Conservation (phyloP, 352 stramenopile genomes). For the Globisporangium acanthophoron region DNA sequence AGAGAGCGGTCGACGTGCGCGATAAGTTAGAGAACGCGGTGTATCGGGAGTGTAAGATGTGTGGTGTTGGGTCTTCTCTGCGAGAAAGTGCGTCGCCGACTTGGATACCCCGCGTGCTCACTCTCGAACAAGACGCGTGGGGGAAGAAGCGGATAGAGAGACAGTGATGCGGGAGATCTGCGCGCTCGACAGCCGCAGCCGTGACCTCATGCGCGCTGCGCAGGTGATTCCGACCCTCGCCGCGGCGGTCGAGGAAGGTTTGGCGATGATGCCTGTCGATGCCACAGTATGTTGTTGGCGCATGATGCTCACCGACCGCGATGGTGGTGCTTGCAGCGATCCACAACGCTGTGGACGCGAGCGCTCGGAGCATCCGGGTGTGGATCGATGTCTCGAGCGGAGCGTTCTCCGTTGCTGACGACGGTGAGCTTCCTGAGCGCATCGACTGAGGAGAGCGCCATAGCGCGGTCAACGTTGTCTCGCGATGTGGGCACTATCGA, state of each 20-base stretch:
- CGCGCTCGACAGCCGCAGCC: slow-evolving; percentile 27
- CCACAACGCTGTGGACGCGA: slow-evolving; percentile 70
- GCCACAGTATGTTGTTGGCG: background rate
- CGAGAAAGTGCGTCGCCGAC: background rate
- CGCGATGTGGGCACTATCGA: no score
- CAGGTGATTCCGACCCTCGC: slow-evolving; percentile 56
- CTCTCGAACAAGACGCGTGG: background rate
- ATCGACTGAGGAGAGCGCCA: background rate
- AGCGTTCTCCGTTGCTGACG: slow-evolving; percentile 61
- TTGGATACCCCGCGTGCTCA: background rate
- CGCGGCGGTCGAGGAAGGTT: slow-evolving; percentile 64
- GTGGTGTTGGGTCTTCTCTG: background rate
- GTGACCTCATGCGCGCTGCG: slow-evolving; percentile 44
- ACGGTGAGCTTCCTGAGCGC: slow-evolving; percentile 31
- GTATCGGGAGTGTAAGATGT: background rate
- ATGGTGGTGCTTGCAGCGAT: slow-evolving; percentile 33
- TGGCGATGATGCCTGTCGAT: background rate
- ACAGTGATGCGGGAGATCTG: slow-evolving; percentile 17
- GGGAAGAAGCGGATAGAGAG: background rate
- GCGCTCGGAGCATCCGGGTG: slow-evolving; percentile 40
- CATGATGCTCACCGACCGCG: background rate
- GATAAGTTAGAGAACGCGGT: no score
- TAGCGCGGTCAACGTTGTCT: no score
- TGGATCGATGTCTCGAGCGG: slow-evolving; percentile 31
- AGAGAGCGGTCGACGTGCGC: no score